phyloP scores from a whole-genome alignment of 2,329 filamentous ascomycete genomes.

The Bertia moriformis region DNA sequence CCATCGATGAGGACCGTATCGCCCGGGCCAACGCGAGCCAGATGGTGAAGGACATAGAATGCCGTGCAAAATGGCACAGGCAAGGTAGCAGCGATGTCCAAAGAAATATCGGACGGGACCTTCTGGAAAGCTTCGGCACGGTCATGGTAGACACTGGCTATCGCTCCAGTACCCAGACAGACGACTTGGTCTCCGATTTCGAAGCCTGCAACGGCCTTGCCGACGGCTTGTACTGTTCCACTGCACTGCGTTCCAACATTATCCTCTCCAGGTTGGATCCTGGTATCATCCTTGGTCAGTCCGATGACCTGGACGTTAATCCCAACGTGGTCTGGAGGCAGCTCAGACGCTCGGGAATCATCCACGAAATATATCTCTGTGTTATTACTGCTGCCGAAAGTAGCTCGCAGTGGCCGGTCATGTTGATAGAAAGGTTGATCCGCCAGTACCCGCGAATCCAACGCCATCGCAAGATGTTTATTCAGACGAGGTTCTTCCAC shows the following conservation, averaged over 20 bases:
- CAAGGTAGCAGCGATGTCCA: slow-evolving; percentile 11
- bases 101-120: slow-evolving; percentile 9
- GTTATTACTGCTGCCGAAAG: neutral
- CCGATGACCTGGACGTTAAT: neutral
- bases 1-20: neutral
- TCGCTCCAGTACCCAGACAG: slow-evolving; percentile 10
- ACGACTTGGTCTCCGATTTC: slow-evolving; percentile 10
- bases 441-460: neutral
- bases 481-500: neutral
- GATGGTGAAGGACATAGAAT: neutral
- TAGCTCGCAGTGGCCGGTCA: neutral
- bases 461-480: neutral
- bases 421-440: neutral
- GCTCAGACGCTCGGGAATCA: neutral
- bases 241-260: neutral
- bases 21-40: neutral
- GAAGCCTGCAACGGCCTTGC: slow-evolving; percentile 10
- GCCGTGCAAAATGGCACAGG: slow-evolving; percentile 12
- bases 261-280: neutral
- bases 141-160: slow-evolving; percentile 11
- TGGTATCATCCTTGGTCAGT: neutral
- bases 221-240: slow-evolving; percentile 7
- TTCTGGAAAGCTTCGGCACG: slow-evolving; percentile 11
- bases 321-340: neutral
- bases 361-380: neutral